phyloP scores from a whole-genome alignment of 345 rosid genomes.

The Salix purpurea region DNA sequence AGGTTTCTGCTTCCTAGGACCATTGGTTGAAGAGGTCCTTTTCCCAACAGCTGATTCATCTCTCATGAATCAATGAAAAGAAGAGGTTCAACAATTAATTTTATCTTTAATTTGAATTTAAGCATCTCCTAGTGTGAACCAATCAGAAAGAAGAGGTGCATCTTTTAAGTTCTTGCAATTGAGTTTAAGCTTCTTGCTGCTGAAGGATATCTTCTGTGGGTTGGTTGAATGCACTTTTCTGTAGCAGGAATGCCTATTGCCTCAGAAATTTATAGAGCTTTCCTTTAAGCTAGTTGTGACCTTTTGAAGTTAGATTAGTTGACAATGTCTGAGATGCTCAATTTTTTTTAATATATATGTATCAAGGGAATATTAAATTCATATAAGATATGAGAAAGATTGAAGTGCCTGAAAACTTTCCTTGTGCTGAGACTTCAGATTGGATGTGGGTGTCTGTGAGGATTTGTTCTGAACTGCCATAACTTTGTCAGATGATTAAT shows the following conservation, averaged over 20 bases:
- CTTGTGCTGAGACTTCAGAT: neutral
- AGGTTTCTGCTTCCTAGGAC: neutral
- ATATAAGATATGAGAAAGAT: neutral
- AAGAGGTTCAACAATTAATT: neutral
- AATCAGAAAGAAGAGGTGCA: neutral
- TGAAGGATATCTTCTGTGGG: neutral
- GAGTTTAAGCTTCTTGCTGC: neutral
- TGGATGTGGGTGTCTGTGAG: neutral
- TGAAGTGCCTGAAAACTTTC: neutral
- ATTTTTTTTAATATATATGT: neutral
- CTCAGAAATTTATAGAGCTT: neutral
- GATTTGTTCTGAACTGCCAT: neutral
- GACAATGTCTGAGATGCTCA: neutral
- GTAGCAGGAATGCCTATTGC: neutral
- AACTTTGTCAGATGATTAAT: neutral
- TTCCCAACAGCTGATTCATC: neutral
- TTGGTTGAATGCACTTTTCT: neutral
- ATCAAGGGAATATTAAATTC: neutral
- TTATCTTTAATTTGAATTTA: neutral
- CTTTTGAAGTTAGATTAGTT: neutral
- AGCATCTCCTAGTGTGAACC: neutral
- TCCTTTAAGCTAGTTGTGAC: neutral
- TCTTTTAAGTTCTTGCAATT: neutral
- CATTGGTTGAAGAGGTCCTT: neutral
- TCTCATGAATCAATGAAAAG: no score